Evolutionary conservation across 2,329 filamentous ascomycete genomes (phyloP).

Genomic region (Penicillium hordei): DNA sequence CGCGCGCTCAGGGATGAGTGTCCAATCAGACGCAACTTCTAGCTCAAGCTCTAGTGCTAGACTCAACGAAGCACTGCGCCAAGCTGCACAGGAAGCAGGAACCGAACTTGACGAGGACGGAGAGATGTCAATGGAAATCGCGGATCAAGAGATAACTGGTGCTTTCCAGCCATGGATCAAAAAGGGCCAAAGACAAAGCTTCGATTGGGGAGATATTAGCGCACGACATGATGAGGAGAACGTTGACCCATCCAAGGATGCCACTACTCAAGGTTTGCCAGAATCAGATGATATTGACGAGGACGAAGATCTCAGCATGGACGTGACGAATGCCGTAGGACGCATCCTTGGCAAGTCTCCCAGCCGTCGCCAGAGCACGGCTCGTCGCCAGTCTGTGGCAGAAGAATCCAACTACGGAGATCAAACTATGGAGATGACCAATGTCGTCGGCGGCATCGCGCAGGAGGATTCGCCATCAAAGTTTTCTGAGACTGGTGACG

Average conservation of each 20-base stretch:
- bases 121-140: slow-evolving; percentile 79
- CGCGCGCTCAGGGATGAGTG: slow-evolving; percentile 64
- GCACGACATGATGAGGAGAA: slow-evolving; percentile 49
- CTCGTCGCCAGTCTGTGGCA: slow-evolving; percentile 45
- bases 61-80: slow-evolving; percentile 73
- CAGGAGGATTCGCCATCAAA: slow-evolving; percentile 20
- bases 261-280: slow-evolving; percentile 13
- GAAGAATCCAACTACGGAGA: slow-evolving; percentile 49
- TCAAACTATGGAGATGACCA: slow-evolving; percentile 50
- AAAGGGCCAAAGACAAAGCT: slow-evolving; percentile 42
- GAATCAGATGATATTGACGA: slow-evolving; percentile 47
- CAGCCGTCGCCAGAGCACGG: slow-evolving; percentile 33
- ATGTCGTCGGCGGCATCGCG: slow-evolving; percentile 44
- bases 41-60: slow-evolving; percentile 68
- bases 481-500: slow-evolving; percentile 22
- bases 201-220: slow-evolving; percentile 46
- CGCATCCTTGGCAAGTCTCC: slow-evolving; percentile 63
- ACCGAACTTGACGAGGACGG: slow-evolving; percentile 67
- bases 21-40: slow-evolving; percentile 53
- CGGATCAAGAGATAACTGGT: slow-evolving; percentile 57
- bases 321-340: slow-evolving; percentile 81
- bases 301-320: slow-evolving; percentile 83
- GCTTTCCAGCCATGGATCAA: slow-evolving; percentile 52
- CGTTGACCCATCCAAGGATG: slow-evolving; percentile 35
- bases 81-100: slow-evolving; percentile 73